These are phyloP conservation scores for Castanea mollissima DNA, from an alignment of 306 rosid genomes.

Conservation along the genomic window DNA sequence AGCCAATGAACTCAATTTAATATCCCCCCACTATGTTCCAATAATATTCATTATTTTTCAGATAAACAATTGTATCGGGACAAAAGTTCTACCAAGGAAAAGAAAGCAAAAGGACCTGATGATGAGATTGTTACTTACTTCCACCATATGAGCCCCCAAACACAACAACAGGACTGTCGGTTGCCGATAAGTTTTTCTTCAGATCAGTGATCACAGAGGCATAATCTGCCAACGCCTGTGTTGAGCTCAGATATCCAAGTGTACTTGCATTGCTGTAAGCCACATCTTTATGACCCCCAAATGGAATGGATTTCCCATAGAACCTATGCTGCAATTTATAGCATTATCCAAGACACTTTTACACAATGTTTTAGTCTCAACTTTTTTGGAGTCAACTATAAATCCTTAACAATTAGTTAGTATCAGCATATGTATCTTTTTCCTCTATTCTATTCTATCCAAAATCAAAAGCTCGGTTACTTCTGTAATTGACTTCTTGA, in stretches of 20 bases:
- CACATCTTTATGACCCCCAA: conserved; percentile 47
- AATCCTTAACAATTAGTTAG: background rate
- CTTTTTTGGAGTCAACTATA: too few species aligned
- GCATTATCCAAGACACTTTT: background rate
- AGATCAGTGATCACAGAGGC: conserved; percentile 66
- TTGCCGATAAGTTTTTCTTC: conserved; percentile 59
- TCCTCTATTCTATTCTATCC: too few species aligned
- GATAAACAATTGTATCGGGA: background rate
- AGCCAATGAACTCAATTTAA: background rate
- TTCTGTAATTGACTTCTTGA: too few species aligned
- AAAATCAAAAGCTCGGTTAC: too few species aligned
- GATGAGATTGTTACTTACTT: conserved; percentile 42
- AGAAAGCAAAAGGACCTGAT: background rate
- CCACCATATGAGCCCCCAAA: conserved; percentile 97
- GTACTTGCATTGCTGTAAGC: conserved; percentile 53
- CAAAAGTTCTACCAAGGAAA: background rate
- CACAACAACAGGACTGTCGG: conserved; percentile 72
- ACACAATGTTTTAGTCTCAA: background rate
- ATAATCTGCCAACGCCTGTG: conserved; percentile 88
- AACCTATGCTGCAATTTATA: conserved; percentile 69
- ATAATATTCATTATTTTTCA: background rate
- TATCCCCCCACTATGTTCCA: background rate
- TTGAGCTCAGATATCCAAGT: conserved; percentile 70
- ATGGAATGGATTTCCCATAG: conserved; percentile 85
- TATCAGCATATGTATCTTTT: background rate